Base-by-base conservation (phyloP, 2,329 filamentous ascomycete genomes). In the Trichothecium roseum region DNA sequence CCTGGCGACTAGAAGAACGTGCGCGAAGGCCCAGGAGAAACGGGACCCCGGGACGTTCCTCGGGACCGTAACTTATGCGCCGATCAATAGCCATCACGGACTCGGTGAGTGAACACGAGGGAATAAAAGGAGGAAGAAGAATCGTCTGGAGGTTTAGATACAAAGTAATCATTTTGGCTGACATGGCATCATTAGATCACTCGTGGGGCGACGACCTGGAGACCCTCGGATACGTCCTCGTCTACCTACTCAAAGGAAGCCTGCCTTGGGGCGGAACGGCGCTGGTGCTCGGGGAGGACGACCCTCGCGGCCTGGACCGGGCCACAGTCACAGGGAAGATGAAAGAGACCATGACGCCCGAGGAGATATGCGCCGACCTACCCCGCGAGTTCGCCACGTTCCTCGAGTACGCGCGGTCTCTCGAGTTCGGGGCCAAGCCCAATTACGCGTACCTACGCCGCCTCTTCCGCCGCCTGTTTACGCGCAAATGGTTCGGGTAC, bases 331-430 rank as follows among this genome's bases (percentile, higher is more conserved):
- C 49, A 8, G 43, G 29, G 29, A 34, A 45, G 26, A 48, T 37
- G 31, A 49, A 49, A 35, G 34, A 24, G 27, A 37, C 74, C n/a
- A 78, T 76, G 9, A 74, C 78, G 8, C 80, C 75, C 47, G 76
- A 83, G 59, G 74, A 78, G 22, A 73, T 84, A 37, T 84, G 79
- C 69, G 74, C 77, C 57, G 80, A 77, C 45, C 81, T 84, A 60
- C 81, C 81, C 37, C 78, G 79, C 50, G 80, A 84, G 59, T 84
- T 85, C 49, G 77, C 75, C 57, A 81, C 79, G 55, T 84, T 84
- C 58, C 65, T 84, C 46, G 81, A 81, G 67, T 84, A 84, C 67
- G 81, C 77, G 38, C 76, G 79, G 42, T 81, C 75, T 34, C 73
- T 84, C 40, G 72, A 73, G 50, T 84, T 84, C 58, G 74, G 81